phyloP scores from a whole-genome alignment of 441 rosid genomes.

The Populus trichocarpa region DNA sequence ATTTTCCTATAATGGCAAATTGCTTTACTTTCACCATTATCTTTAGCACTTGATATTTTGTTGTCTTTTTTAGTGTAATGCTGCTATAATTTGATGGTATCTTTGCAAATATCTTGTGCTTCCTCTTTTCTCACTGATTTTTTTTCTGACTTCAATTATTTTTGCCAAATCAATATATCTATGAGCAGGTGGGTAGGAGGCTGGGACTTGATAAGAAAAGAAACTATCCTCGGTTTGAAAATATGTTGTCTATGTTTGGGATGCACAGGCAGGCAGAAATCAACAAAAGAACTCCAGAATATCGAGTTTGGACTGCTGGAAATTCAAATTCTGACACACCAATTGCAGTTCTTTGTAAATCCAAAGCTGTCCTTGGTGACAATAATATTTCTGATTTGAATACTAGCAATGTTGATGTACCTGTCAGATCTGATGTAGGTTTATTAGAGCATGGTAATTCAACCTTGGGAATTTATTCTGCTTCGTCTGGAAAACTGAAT shows the following conservation, averaged over 20 bases:
- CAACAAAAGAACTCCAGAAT: conserved; percentile 58
- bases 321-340: conserved; percentile 42
- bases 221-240: conserved; percentile 65
- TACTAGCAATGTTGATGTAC: conserved; percentile 18
- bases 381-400: conserved; percentile 28
- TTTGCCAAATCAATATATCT: not conserved
- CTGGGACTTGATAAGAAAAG: conserved; percentile 84
- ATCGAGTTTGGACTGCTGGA: conserved; percentile 74
- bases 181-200: conserved; percentile 66
- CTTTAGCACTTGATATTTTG: not conserved
- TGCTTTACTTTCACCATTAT: not conserved
- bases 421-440: too few relatives aligned
- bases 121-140: not conserved
- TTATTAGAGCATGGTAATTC: too few relatives aligned
- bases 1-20: not conserved
- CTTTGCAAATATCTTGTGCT: not conserved
- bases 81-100: not conserved
- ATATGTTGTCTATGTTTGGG: conserved; percentile 70
- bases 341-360: conserved; percentile 40
- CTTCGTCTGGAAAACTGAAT: too few relatives aligned
- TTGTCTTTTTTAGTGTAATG: not conserved
- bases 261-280: conserved; percentile 71
- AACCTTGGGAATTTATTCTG: too few relatives aligned
- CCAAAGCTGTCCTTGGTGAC: conserved; percentile 28
- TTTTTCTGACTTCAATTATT: not conserved